Evolutionary conservation across 2,329 filamentous ascomycete species (phyloP), one percentile per base, ranked within the genome.

Genomic region (Biscogniauxia marginata): DNA sequence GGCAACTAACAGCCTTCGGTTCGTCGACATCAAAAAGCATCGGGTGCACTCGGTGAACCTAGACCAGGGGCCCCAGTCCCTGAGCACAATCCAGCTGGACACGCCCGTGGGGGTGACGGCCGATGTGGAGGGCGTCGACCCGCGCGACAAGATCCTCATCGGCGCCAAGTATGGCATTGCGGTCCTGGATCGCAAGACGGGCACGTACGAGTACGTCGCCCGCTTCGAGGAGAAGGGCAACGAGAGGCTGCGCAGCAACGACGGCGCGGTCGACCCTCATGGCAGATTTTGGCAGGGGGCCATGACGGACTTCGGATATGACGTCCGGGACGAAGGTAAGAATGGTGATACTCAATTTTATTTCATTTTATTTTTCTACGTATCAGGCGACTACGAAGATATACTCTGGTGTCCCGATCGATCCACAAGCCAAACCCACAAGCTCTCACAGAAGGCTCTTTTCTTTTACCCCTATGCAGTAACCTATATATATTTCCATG

Each of bases 271-370:
- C 51, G 92, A 96, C 69, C 86, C 85, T 22, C 81, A 86, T 60
- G 92, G 93, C 25, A 80, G 91, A 30, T 95, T 93, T 75, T 96
- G 91, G 89, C 79, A 92, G 5, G 91, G 91, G 7, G 84, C 84
- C 60, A 96, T 96, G 90, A 95, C 91, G 60, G 91, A 96, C 68
- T 84, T 85, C 65, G 74, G 73, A 16, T 64, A 75, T 19, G 81
- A 82, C 30, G 72, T 90, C 54, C 77, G 86, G 66, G 77, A 84
- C 47, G 82, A 87, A 71, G 82, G 83, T 83, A 65, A 70, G 75
- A 52, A 22, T 4, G 19, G 7, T 16, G 30, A 24, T 46, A 16
- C 2, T 9, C 6, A 7, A 6, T 2, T 46, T 46, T 34, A 7
- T 16, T 46, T 20, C 2, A 46, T 46, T 16, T 6, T 3, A 39